phyloP scores from a whole-genome alignment of 1,139 yeast species.

The Taphrina communis region DNA sequence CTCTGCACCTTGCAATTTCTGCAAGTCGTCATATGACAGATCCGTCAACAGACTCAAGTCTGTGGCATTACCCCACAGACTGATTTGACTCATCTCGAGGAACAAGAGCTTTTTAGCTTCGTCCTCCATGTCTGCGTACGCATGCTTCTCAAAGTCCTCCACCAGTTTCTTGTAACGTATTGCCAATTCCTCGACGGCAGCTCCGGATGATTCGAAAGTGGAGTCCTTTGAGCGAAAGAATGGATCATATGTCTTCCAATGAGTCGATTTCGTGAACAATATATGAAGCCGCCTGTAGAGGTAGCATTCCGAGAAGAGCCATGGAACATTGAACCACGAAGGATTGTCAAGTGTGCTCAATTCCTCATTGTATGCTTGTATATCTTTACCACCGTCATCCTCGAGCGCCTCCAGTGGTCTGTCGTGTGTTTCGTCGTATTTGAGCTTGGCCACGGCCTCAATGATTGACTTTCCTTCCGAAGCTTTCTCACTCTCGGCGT shows the following conservation, averaged over 20 bases:
- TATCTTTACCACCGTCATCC: constrained; percentile 48
- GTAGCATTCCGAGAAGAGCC: constrained; percentile 88
- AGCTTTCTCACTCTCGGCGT: constrained; percentile 45
- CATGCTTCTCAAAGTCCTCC: constrained; percentile 51
- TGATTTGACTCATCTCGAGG: constrained; percentile 78
- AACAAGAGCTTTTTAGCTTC: constrained; percentile 58
- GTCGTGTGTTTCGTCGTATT: constrained; percentile 51
- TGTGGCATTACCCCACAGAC: constrained; percentile 98
- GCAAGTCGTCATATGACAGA: constrained; percentile 78
- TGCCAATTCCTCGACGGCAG: constrained; percentile 84
- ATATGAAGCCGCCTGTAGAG: constrained; percentile 70
- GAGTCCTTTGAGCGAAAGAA: constrained; percentile 71
- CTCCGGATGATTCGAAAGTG: constrained; percentile 74
- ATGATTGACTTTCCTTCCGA: constrained; percentile 53
- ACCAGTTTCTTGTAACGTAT: constrained; percentile 64
- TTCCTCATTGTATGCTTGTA: constrained; percentile 52
- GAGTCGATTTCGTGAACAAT: constrained; percentile 54
- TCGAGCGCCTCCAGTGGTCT: constrained; percentile 45
- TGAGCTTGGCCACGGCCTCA: constrained; percentile 51
- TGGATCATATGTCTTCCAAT: constrained; percentile 70
- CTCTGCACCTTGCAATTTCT: constrained; percentile 82
- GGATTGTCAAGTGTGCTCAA: constrained; percentile 55
- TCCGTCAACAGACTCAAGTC: constrained; percentile 88
- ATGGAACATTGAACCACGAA: constrained; percentile 87
- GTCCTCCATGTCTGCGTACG: constrained; percentile 49